These are phyloP conservation scores for Cercospora sojina DNA, from an alignment of 2,329 filamentous ascomycete species.

Conservation along the genomic window DNA sequence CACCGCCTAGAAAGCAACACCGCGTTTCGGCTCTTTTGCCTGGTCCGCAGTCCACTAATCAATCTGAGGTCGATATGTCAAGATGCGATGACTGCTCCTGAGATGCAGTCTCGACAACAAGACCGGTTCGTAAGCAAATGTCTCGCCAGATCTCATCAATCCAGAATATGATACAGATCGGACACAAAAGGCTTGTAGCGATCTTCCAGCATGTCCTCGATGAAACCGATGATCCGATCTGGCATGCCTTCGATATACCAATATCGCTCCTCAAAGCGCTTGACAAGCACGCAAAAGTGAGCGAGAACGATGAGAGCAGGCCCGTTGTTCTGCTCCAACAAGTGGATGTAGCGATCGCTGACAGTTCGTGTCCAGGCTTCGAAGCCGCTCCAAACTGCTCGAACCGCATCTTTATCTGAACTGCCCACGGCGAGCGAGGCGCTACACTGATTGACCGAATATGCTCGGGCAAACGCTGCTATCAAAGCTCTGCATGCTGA, in stretches of 20 bases:
- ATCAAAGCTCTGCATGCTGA: slow-evolving; percentile 14
- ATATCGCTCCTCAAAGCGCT: slow-evolving; percentile 12
- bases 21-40: neutral
- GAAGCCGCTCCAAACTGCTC: slow-evolving; percentile 13
- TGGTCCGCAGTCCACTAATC: neutral
- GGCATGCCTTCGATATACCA: slow-evolving; percentile 14
- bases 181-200: slow-evolving; percentile 11
- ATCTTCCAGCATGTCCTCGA: slow-evolving; percentile 13
- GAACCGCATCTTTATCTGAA: slow-evolving; percentile 1
- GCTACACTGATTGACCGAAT: neutral
- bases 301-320: slow-evolving; percentile 16
- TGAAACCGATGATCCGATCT: slow-evolving; percentile 9
- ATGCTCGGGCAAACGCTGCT: slow-evolving; percentile 16
- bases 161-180: slow-evolving; percentile 11
- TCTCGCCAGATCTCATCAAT: neutral
- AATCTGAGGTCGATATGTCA: neutral
- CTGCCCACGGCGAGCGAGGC: neutral
- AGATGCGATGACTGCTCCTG: neutral
- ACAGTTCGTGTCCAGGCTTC: slow-evolving; percentile 16
- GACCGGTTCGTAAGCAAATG: neutral
- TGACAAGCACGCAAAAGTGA: slow-evolving; percentile 14
- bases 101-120: neutral
- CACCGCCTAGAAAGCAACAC: neutral
- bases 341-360: slow-evolving; percentile 12
- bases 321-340: slow-evolving; percentile 7